Evolutionary conservation across 2,329 filamentous ascomycete genomes (phyloP), one percentile per base, ranked within the genome.

Genomic region (Fusarium concolor): DNA sequence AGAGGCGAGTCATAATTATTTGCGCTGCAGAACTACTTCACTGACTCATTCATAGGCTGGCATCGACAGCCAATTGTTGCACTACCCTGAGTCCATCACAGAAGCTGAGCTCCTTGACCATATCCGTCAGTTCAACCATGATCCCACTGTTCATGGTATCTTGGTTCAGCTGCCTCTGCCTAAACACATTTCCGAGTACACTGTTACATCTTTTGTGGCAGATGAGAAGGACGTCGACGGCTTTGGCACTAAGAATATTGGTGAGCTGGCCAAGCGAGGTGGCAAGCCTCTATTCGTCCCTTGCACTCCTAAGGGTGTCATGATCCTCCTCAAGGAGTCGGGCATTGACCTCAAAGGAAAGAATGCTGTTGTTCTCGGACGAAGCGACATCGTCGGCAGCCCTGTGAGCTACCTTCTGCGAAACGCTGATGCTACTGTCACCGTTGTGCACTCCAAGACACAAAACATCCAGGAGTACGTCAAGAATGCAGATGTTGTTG

Each of bases 141-240:
- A 97, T 81, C 84, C 93, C 57, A 80, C 87, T 2, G 90, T 99
- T 46, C 93, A 97, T 79, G 96, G 96, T 71, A 93, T 99, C 74
- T 86, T 99, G 62, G 94, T 99, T 44, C 96, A 99, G 81, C 82
- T 99, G 62, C 96, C 96, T 37, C 85, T 99, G 20, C 96, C 96
- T 18, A 89, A 89, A 74, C 92, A 96, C 79, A 90, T 99, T 75
- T 93, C 94, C 61, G 96, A 99, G 83, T 93, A 97, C 78, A 84
- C 87, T 41, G 85, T 99, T 76, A 99, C 96, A 31, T 97, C 94
- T 47, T 91, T 93, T 20, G 96, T 99, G 18, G 87, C 92, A 42
- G 92, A 95, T 74, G 92, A 96, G 80, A 99, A 99, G 83, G 96
- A 99, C 84, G 96, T 99, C 51, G 96, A 99, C 81, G 96, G 96